Evolutionary conservation across 345 rosid species (phyloP), one percentile per base, ranked within the genome.

Genomic region (Clarkia xantiana): DNA sequence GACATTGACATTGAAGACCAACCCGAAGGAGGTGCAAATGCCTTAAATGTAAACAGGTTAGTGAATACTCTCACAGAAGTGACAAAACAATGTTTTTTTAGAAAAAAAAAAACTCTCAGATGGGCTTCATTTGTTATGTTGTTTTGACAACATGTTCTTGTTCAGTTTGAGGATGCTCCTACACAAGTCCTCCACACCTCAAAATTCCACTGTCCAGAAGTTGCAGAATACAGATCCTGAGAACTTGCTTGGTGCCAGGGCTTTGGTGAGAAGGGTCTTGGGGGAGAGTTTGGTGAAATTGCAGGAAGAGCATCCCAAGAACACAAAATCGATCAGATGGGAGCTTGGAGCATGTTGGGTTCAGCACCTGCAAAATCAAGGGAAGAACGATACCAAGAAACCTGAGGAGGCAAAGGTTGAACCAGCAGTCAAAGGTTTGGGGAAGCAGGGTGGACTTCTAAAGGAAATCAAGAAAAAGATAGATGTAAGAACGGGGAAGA

Each of bases 291-390:
- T 90, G 68, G 67, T 69, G 75, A 81, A 81, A 73, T 62, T 86
- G 78, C 80, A 66, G 63, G 71, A 42, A 69, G 90, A 77, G 53
- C 67, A 75, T 52, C 49, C 66, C 59, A 62, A 78, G 67, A 50
- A 56, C 29, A 55, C 63, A 62, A 67, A 68, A 66, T 63, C 83
- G 49, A 81, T 90, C 58, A 79, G 97, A 71, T 90, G 97, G 96
- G 97, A 86, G 62, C 67, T 86, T 40, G 96, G 97, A 61, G 84
- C 96, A 20, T 86, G 93, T 63, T 90, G 93, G 97, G 78, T 83
- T 65, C 96, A 90, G 59, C 96, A 86, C 75, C 66, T 90, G 68
- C 94, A 81, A 74, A 86, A 76, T 77, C 82, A 81, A 70, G 89
- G 80, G 59, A 86, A 81, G 75, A 72, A 58, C 38, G 94, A 91